A percentile compares a stretch with the other conserved stretches of the same genome.
These are phyloP conservation scores for Penicillium desertorum DNA, from an alignment of 495 filamentous ascomycete genomes.

Conservation along the genomic window DNA sequence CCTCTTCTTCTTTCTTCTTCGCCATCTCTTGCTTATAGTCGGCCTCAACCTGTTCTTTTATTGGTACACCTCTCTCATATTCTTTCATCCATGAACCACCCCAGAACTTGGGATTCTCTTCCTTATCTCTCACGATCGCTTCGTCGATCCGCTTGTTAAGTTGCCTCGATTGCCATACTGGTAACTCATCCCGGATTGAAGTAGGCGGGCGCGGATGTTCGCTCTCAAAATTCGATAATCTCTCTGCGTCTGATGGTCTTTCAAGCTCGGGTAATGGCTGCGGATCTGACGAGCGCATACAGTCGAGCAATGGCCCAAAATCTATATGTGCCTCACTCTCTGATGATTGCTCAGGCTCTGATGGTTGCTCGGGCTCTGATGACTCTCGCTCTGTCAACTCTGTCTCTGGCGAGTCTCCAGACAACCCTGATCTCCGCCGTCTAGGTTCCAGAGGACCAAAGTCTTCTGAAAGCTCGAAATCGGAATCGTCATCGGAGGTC, in stretches of 20 bases:
- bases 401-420: not conserved
- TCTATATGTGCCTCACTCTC: not conserved
- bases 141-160: not conserved
- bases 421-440: not conserved
- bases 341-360: not conserved
- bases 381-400: not conserved
- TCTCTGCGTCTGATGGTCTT: not conserved
- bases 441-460: not conserved
- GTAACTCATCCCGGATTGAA: not conserved
- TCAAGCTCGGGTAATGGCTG: not conserved
- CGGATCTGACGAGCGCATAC: not conserved
- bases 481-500: not conserved
- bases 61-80: not conserved
- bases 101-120: not conserved
- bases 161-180: not conserved
- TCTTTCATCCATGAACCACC: not conserved
- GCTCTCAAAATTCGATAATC: not conserved
- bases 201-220: not conserved
- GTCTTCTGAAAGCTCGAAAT: not conserved
- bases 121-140: not conserved
- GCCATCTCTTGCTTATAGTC: not conserved
- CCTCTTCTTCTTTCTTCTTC: not conserved
- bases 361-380: not conserved
- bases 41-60: not conserved
- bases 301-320: not conserved